These are phyloP conservation scores for Vitis rupestris DNA, from an alignment of 164 flowering plant genomes.

Conservation along the genomic window DNA sequence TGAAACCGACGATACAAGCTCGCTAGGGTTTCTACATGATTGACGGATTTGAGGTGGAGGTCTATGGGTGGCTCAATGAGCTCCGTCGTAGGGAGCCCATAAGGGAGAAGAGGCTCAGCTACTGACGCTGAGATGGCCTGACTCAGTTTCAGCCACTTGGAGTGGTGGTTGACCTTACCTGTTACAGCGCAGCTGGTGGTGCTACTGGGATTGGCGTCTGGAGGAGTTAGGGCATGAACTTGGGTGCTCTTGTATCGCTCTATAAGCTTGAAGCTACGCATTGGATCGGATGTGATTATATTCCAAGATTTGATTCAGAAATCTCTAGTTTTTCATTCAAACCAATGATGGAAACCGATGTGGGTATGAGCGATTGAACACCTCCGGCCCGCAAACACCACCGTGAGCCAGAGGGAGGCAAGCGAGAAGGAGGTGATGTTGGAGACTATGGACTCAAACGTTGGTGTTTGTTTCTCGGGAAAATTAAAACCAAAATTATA, in stretches of 20 bases:
- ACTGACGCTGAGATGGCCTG: conserved; percentile 11
- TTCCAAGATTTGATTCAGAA: no score
- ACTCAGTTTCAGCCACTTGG: conserved; percentile 29
- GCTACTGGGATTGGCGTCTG: conserved; percentile 11
- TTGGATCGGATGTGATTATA: conserved; percentile 4
- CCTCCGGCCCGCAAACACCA: conserved; percentile 6
- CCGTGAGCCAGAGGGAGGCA: background rate
- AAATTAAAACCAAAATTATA: background rate
- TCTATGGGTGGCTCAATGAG: conserved; percentile 71
- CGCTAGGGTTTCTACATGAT: conserved; percentile 60
- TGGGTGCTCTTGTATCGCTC: conserved; percentile 60
- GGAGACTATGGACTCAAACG: background rate
- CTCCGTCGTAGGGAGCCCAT: conserved; percentile 45
- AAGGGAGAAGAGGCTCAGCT: conserved; percentile 37
- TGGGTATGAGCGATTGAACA: background rate
- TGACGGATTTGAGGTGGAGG: conserved; percentile 47
- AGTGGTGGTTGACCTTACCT: conserved; percentile 18
- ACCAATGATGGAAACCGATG: background rate
- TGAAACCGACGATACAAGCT: conserved; percentile 48
- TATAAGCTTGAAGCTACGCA: conserved; percentile 44
- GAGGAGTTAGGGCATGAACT: conserved; percentile 47
- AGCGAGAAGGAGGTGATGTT: background rate
- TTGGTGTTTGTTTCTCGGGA: conserved; percentile 11
- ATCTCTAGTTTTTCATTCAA: no score
- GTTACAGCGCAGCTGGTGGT: conserved; percentile 8